Evolutionary conservation across 177 flowering plant species (phyloP), one percentile per base, ranked within the genome.

Genomic region (Tripterygium wilfordii): DNA sequence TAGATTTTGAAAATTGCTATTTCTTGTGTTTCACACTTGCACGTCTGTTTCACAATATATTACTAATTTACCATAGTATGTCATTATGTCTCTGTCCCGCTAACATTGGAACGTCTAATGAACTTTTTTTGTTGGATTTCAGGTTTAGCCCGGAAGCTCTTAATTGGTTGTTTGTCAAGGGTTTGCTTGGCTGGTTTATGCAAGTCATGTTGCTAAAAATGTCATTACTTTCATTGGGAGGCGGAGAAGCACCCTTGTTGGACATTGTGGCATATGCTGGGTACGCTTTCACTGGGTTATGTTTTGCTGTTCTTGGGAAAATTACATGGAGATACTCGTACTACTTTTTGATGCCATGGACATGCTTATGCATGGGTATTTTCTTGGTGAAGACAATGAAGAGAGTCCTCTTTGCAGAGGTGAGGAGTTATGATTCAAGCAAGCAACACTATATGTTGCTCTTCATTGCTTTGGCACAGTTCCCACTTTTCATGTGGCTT

Each of bases 341-440:
- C 67, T 89, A 83, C 53, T 47, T 76, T 32, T 36, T 87, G 59
- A 62, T 80, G 73, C 86, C 77, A 4, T 82, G 83, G 84, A 60
- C 78, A 14, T 76, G 88, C 67, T 46, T 84, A 17, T 78, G 88
- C 69, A 80, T 80, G 85, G 88, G 83, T 12, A 51, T 87, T 10
- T 82, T 89, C 73, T 60, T 89, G 63, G 90, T 84, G 56, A 87
- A 82, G 70, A 87, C 94, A 18, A 76, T 80, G 94, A 87, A 87
- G 56, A 65, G 94, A 57, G 87, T 84, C 30, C 78, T 80, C 16
- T 80, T 77, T 50, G 80, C 92, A 1, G 95, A 80, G 69, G 83
- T 76, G 39, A 71, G 90, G 55, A 80, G 62, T 58, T 80, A 71
- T 32, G 96, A 90, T 50, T 80, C 96, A 0, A 79, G 88, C 74